Base-by-base conservation (phyloP, 768 basidiomycete genomes). In the Xerocomus brunneocitrinus region DNA sequence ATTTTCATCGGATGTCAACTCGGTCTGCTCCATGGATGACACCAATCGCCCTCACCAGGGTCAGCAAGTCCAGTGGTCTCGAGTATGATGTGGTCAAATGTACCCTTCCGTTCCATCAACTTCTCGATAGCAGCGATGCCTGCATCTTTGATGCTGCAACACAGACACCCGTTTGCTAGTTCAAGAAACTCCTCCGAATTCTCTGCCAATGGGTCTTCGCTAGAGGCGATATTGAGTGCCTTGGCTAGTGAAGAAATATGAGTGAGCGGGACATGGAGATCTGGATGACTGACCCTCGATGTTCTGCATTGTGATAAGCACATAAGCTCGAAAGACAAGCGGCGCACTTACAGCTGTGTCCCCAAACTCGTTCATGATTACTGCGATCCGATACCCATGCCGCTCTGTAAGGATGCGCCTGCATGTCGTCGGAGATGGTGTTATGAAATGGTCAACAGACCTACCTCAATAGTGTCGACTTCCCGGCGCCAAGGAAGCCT, bases 351-450 rank as follows among this genome's bases (percentile, higher is more conserved):
- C 89, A 61, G 91, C 91, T 19, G 94, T 94, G 66, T 97, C 94
- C 8, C 93, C 95, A 66, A 98, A 98, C 70, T 95, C 93, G 64
- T 95, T 97, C 91, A 97, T 94, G 58, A 95, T 97, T 22, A 99
- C 95, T 5, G 95, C 95, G 52, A 99, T 97, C 35, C 89, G 83
- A 65, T 94, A 93, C 3, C 95, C 95, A 79, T 98, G 95, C 36
- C 85, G 78, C 64, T 93, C 92, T 12, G 90, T 95, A 56, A 98
- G 74, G 61, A 98, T 95, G 31, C 94, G 85, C 60, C 86, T 89
- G 57, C 16, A 24, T 8, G 3, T 35, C 42, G 54, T 53, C n/a
- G 9, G 36, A 50, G 32, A 36, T 30, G 25, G 28, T 27, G 24
- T 19, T 4, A 25, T 44, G 7, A 40, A 32, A 45, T 14, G 24